phyloP scores from a whole-genome alignment of 139 green algal genomes.

The Chlamydomonas sphaeroides region DNA sequence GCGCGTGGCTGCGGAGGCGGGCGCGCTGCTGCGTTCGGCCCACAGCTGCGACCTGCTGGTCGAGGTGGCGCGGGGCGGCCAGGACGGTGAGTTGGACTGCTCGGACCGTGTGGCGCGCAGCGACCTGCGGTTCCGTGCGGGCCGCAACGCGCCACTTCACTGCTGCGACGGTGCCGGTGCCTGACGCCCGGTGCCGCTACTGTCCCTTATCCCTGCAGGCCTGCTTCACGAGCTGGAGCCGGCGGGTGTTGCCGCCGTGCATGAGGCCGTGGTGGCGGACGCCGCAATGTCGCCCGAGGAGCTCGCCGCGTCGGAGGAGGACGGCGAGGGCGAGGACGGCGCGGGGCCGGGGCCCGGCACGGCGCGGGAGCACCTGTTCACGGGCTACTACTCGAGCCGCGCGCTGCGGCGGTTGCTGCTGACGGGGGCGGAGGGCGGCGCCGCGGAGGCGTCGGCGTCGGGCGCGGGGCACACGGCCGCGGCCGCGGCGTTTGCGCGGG shows the following conservation, averaged over 20 bases:
- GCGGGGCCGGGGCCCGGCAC: background rate
- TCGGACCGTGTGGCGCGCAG: too few relatives aligned
- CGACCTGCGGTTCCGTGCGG: too few relatives aligned
- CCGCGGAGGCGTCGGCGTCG: constrained; percentile 27
- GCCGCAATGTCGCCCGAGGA: constrained; percentile 6
- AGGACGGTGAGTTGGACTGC: constrained; percentile 49
- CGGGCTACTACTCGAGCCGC: constrained; percentile 67
- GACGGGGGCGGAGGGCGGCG: constrained; percentile 30
- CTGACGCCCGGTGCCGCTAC: too few relatives aligned
- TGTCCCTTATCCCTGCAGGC: background rate
- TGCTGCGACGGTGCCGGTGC: too few relatives aligned
- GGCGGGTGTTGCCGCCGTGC: constrained; percentile 59
- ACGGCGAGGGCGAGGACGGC: constrained; percentile 2
- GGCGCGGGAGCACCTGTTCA: constrained; percentile 59
- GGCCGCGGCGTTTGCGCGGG: constrained; percentile 36
- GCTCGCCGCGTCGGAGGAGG: constrained; percentile 4
- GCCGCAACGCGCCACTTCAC: too few relatives aligned
- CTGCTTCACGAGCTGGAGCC: constrained; percentile 59
- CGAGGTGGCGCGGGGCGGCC: constrained; percentile 73
- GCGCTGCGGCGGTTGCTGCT: constrained; percentile 70
- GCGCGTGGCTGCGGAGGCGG: constrained; percentile 40
- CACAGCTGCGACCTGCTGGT: constrained; percentile 67
- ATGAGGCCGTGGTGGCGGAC: constrained; percentile 62
- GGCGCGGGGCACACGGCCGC: background rate
- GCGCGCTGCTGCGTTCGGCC: constrained; percentile 58